Conservation (phyloP, 768 basidiomycete genomes). For the Thelephora ganbajun region DNA sequence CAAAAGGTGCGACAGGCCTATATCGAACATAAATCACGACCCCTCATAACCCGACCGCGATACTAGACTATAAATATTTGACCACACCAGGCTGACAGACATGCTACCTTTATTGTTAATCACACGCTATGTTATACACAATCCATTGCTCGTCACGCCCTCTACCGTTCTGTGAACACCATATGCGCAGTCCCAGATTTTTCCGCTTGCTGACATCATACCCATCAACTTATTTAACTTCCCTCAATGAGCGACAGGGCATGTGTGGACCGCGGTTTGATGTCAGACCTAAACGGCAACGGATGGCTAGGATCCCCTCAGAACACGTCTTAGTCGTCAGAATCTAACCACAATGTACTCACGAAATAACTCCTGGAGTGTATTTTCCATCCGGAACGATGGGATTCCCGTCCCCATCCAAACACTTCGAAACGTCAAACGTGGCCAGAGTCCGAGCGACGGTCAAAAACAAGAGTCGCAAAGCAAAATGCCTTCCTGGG, state of each 20-base stretch:
- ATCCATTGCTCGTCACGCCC: no score
- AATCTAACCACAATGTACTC: background rate
- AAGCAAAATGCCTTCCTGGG: constrained; percentile 7
- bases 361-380: background rate
- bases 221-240: no score
- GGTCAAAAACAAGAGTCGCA: constrained; percentile 2
- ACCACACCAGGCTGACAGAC: no score
- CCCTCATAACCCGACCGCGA: no score
- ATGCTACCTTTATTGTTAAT: no score
- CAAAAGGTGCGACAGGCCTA: no score
- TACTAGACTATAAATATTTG: no score
- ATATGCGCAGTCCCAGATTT: no score
- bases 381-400: background rate
- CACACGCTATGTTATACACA: no score
- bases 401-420: constrained; percentile 7
- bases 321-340: background rate
- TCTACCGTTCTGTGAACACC: no score
- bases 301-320: background rate
- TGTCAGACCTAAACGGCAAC: background rate
- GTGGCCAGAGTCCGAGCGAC: constrained; percentile 6
- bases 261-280: background rate
- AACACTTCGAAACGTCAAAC: constrained; percentile 6
- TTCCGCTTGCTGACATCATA: no score
- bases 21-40: no score
- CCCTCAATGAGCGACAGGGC: background rate